Evolutionary conservation across 208 protist species (phyloP).

Genomic region (Spongospora subterranea): DNA sequence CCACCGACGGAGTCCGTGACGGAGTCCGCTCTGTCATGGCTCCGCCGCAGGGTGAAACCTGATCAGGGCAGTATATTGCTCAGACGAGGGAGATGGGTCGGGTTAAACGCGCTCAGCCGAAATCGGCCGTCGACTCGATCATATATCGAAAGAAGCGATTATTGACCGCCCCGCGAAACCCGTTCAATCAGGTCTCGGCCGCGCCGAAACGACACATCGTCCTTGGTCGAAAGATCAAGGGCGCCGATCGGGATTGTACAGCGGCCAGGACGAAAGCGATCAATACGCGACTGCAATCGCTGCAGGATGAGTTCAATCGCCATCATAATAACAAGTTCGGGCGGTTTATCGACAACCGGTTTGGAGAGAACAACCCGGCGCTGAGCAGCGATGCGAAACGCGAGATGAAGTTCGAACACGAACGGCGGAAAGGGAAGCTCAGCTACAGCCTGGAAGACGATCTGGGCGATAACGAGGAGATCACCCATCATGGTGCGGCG

Average conservation of each 20-base stretch:
- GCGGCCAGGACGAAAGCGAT: background rate
- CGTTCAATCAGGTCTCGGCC: background rate
- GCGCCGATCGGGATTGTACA: background rate
- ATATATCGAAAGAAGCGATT: background rate
- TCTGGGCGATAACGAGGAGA: background rate
- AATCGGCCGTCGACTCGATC: background rate
- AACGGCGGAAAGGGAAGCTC: background rate
- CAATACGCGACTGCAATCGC: constrained; percentile 1
- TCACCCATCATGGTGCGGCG: constrained; percentile 38
- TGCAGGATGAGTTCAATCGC: background rate
- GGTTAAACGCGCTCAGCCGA: too few species aligned
- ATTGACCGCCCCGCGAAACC: background rate
- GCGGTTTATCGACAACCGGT: constrained; percentile 42
- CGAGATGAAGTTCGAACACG: background rate
- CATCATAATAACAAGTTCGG: background rate
- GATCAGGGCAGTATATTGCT: too few species aligned
- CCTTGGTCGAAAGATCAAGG: constrained; percentile 32
- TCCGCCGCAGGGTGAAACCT: too few species aligned
- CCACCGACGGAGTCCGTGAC: too few species aligned
- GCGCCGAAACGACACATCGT: background rate
- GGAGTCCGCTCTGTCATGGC: too few species aligned
- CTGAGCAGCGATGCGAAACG: background rate
- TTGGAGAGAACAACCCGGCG: background rate
- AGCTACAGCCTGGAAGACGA: constrained; percentile 18
- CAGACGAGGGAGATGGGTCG: too few species aligned